Base-by-base conservation (phyloP, 306 rosid species). In the Castanospermum australe region DNA sequence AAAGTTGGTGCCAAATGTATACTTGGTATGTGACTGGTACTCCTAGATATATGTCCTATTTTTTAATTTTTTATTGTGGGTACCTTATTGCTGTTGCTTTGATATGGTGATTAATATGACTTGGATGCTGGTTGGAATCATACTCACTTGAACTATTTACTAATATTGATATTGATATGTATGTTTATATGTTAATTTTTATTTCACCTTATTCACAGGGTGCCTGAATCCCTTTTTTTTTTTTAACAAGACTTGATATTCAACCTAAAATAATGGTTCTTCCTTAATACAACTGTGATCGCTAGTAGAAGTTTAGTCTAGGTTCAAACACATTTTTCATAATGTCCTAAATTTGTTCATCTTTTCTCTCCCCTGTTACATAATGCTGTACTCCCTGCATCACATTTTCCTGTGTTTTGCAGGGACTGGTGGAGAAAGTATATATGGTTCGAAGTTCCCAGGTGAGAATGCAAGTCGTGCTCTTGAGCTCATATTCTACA, bases 351-450 rank as follows among this genome's bases (percentile, higher is more conserved):
- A 21, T 56, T 55, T 56, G 62, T 55, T 24, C 62, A 56, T 24
- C 15, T 56, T 24, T 55, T 21, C 9, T 51, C 45, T 8, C 7
- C 57, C 18, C 57, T 51, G 57, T 10, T 18, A 5, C 48, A 35
- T 18, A 38, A 28, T 13, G 38, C 63, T 17, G 17, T 15, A 14
- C 17, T 54, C 30, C 30, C 38, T 71, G 67, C 51, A 5, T 72
- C 64, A 71, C 35, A 75, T 68, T 71, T 64, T 75, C 56, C 44
- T 8, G 9, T 77, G 66, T 73, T 78, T 74, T 78, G 80, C 88
- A 95, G 99, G 99, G 71, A 88, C 98, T 56, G 90, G 89, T 77
- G 99, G 99, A 67, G 99, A 95, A 87, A 93, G 99, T 87, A 93
- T 95, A 77, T 95, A 95, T 22, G 97, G 94, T 11, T 87, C 73